These are phyloP conservation scores for Hydnomerulius pinastri DNA, from an alignment of 768 basidiomycete genomes.

Conservation along the genomic window DNA sequence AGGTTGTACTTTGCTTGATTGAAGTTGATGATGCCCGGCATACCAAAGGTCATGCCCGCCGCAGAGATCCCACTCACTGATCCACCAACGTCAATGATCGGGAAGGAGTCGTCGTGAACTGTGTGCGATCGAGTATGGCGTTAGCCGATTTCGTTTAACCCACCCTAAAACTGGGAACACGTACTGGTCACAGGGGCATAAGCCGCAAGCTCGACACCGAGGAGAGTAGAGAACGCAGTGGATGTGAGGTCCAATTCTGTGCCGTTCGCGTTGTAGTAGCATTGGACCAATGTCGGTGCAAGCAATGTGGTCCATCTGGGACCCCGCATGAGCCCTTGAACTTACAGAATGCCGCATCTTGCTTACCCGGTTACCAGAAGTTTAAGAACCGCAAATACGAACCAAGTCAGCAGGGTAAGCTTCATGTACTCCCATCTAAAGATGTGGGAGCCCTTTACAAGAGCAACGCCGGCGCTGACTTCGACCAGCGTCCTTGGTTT, in stretches of 20 bases:
- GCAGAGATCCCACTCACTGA: slow-evolving; percentile 17
- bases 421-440: neutral
- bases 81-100: slow-evolving; percentile 12
- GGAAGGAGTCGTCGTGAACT: slow-evolving; percentile 16
- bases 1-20: slow-evolving; percentile 19
- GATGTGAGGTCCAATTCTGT: slow-evolving; percentile 11
- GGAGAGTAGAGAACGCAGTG: neutral
- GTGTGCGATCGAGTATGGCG: neutral
- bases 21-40: slow-evolving; percentile 11
- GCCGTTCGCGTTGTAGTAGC: neutral
- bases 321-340: neutral
- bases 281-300: slow-evolving; percentile 4
- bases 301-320: slow-evolving; percentile 17
- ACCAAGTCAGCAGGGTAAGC: slow-evolving; percentile 1
- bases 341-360: neutral
- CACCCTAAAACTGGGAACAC: neutral
- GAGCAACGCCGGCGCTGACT: slow-evolving; percentile 11
- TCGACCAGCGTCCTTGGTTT: slow-evolving; percentile 11
- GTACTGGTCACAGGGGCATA: slow-evolving; percentile 4
- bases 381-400: slow-evolving; percentile 9
- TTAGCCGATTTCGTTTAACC: neutral
- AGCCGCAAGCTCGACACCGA: neutral
- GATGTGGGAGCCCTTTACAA: slow-evolving; percentile 2
- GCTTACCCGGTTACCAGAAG: slow-evolving; percentile 18
- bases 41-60: slow-evolving; percentile 7